Evolutionary conservation across 139 green algal genomes (phyloP), one percentile per base, ranked within the genome.

Genomic region (Volvox africanus): DNA sequence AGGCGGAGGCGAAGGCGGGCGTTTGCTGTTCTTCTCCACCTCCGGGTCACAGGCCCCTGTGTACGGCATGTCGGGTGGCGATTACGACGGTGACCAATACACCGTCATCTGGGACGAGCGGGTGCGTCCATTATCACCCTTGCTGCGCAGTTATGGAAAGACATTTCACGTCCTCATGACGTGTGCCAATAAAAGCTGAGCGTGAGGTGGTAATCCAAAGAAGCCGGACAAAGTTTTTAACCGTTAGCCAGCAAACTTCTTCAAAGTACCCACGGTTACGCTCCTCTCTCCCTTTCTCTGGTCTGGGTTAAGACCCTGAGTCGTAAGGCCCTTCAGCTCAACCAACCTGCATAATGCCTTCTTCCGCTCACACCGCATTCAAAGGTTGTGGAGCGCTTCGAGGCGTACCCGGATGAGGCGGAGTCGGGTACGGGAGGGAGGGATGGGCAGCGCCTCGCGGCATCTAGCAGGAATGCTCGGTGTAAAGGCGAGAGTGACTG

Each of bases 41-140:
- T 18, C 30, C 1, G 80, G 80, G 6, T 55, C 55, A 19, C 50
- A 21, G 80, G 28, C 80, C 18, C 26, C 80, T 14, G 80, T 73
- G 50, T 26, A 30, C 26, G 28, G 17, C 30, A 30, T 86, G 80
- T 55, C 80, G 24, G 80, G 80, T n/a, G 80, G 80, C 11, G 80
- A 86, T 55, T 86, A 86, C 80, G 80, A 86, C 55, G 80, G 80
- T 16, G 80, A 86, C 80, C 80, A 50, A 22, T 86, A 73, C 80
- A 86, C 80, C 26, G 33, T 86, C 24, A 86, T 86, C 13, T 86
- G 80, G 80, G 80, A 86, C 80, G 50, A 55, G 44, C 80, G 55
- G 80, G 80, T 86, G 28, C 26, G 71, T 73, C 16, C 44, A 55
- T 55, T 5, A 55, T 55, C 44, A 55, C 44, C 44, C 44, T 55